phyloP scores from a whole-genome alignment of 169 alveolate genomes.

The Plasmodium gallinaceum region DNA sequence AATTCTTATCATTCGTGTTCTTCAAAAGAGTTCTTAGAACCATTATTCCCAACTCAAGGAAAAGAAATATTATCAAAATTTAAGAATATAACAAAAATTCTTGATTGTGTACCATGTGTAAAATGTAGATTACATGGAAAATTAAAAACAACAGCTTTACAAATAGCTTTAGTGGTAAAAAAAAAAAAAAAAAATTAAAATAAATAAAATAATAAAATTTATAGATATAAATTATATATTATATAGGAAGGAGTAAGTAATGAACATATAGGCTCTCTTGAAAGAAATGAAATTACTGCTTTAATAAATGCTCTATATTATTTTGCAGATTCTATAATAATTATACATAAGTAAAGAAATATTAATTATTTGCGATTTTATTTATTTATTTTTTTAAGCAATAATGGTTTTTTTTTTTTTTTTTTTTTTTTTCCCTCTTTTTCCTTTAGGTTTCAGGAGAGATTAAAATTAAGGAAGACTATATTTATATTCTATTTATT shows the following conservation, averaged over 20 bases:
- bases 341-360: slow-evolving; percentile 74
- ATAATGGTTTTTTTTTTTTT: slow-evolving; percentile 32
- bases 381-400: slow-evolving; percentile 7
- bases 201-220: neutral
- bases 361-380: slow-evolving; percentile 70
- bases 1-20: slow-evolving; percentile 31
- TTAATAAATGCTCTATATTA: slow-evolving; percentile 86
- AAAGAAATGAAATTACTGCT: slow-evolving; percentile 91
- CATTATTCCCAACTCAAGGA: slow-evolving; percentile 47
- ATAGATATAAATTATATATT: no score
- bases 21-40: slow-evolving; percentile 50
- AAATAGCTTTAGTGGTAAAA: slow-evolving; percentile 88
- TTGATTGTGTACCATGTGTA: slow-evolving; percentile 92
- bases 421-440: slow-evolving; percentile 27
- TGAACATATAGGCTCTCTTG: slow-evolving; percentile 78
- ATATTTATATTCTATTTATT: slow-evolving; percentile 35
- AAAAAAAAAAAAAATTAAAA: neutral
- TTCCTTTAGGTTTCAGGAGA: slow-evolving; percentile 27
- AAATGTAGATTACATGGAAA: slow-evolving; percentile 94
- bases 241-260: slow-evolving; percentile 69
- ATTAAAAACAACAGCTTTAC: slow-evolving; percentile 92
- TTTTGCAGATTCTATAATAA: slow-evolving; percentile 87
- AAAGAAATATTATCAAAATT: slow-evolving; percentile 65
- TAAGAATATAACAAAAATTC: slow-evolving; percentile 44
- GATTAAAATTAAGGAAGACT: slow-evolving; percentile 33